Base-by-base conservation (phyloP, 2,329 filamentous ascomycete species). In the Corniculantispora saksenae region DNA sequence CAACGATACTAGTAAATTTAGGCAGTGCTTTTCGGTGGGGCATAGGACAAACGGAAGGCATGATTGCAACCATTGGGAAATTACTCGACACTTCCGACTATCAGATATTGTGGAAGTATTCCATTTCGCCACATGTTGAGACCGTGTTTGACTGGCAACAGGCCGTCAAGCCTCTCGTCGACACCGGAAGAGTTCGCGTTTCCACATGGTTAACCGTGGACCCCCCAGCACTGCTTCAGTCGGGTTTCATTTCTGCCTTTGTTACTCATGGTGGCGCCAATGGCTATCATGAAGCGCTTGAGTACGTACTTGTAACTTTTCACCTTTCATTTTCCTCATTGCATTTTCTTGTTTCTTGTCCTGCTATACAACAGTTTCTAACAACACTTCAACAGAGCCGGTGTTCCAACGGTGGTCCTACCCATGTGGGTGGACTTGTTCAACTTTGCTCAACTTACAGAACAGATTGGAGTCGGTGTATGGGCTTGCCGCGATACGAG, bases 71-170 rank as follows among this genome's bases (percentile, higher is more conserved):
- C 3, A 51, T 74, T n/a, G 35, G 13, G 55, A 72, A 79, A 67
- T 47, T 74, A 74, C 67, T 79, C n/a, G 66, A 66, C 3, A 47
- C 38, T 51, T 66, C 61, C 3, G 40, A 67, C 1, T 27, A 70
- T 5, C 72, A 73, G 56, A 67, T 73, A 4, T 61, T 75, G 40
- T 75, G 73, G 73, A 75, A 72, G 57, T 60, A 47, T 23, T 45
- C 21, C n/a, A 43, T 60, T 47, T 13, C 38, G n/a, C 38, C 38
- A 27, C 17, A 55, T 6, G 23, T 38, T 27, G 73, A 73, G 3
- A 75, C 51, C 51, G 23, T n/a, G 19, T 55, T 55, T 55, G 51
- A 55, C 23, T 55, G 51, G 51, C 15, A 55, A 32, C 19, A n/a
- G 27, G 51, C 51, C 19, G 27, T 55, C 17, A 29, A 55, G 27